These are phyloP conservation scores for Wickerhamiella pararugosa DNA, from an alignment of 1,139 yeast genomes.

Conservation along the genomic window DNA sequence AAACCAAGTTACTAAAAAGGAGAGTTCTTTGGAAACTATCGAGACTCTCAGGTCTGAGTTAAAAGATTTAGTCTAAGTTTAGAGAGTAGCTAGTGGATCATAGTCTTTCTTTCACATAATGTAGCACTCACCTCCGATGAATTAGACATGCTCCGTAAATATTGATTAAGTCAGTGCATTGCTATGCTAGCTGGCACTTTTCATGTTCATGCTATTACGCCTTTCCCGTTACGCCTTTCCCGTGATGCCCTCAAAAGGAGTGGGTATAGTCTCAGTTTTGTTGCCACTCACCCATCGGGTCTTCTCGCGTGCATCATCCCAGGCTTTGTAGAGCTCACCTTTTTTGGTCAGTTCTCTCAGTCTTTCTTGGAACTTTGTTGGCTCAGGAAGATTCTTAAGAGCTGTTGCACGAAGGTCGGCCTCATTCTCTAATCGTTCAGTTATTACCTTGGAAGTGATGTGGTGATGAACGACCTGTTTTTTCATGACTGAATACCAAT, in stretches of 20 bases:
- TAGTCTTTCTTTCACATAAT: too few species aligned
- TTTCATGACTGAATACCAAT: constrained; percentile 11
- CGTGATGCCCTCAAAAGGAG: too few species aligned
- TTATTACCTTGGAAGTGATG: constrained; percentile 18
- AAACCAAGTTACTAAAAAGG: constrained; percentile 1
- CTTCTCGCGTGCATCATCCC: constrained; percentile 15
- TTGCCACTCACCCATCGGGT: not conserved
- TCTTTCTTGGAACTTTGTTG: constrained; percentile 18
- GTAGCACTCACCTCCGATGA: too few species aligned
- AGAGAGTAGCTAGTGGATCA: too few species aligned
- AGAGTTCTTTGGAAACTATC: not conserved
- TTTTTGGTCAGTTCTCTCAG: constrained; percentile 18
- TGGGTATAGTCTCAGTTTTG: too few species aligned
- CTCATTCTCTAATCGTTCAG: constrained; percentile 16
- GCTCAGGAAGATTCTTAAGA: constrained; percentile 16
- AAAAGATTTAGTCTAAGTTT: too few species aligned
- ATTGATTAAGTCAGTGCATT: too few species aligned
- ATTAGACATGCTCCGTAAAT: too few species aligned
- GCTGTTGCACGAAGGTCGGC: constrained; percentile 12
- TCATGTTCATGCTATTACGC: too few species aligned
- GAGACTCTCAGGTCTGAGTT: not conserved
- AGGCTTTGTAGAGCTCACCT: constrained; percentile 14
- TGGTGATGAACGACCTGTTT: constrained; percentile 11
- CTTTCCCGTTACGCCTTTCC: too few species aligned
- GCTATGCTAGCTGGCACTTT: too few species aligned